These are phyloP conservation scores for Xerocomellus amylosporus DNA, from an alignment of 768 basidiomycete species.

Conservation along the genomic window DNA sequence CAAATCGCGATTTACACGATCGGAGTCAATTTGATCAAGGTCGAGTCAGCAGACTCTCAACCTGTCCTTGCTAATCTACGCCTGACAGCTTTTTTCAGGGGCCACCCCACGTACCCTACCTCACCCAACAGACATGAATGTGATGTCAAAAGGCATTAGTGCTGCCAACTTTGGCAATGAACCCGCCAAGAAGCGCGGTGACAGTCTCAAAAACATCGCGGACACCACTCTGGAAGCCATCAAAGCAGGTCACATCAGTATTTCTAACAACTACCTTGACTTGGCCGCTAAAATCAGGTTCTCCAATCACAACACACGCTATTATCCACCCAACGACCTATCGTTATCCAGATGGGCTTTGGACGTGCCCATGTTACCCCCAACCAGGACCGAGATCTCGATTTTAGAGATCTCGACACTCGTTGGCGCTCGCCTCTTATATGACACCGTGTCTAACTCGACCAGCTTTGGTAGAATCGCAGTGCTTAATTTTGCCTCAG, in stretches of 20 bases:
- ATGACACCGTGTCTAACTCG: constrained; percentile 17
- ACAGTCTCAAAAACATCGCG: constrained; percentile 42
- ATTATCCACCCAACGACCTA: constrained; percentile 48
- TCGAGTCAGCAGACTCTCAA: not conserved
- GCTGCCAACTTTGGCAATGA: not conserved
- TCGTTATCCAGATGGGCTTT: constrained; percentile 46
- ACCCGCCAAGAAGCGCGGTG: constrained; percentile 7
- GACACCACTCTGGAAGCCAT: constrained; percentile 50
- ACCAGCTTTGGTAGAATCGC: constrained; percentile 42
- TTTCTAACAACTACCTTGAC: constrained; percentile 30
- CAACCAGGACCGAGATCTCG: constrained; percentile 37
- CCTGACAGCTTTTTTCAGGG: not conserved
- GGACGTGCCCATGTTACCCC: constrained; percentile 7
- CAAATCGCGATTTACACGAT: not conserved
- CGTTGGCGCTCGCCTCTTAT: constrained; percentile 50
- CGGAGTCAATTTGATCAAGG: not conserved
- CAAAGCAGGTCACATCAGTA: constrained; percentile 41
- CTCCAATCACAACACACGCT: constrained; percentile 45
- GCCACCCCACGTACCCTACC: too few species aligned
- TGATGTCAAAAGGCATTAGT: not conserved
- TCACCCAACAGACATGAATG: constrained; percentile 2
- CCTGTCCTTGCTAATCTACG: too few species aligned
- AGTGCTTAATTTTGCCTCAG: constrained; percentile 75
- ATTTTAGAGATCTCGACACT: constrained; percentile 64
- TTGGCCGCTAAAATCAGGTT: constrained; percentile 34